These are phyloP conservation scores for Podospora pseudopauciseta DNA, from an alignment of 495 filamentous ascomycete genomes.

Conservation along the genomic window DNA sequence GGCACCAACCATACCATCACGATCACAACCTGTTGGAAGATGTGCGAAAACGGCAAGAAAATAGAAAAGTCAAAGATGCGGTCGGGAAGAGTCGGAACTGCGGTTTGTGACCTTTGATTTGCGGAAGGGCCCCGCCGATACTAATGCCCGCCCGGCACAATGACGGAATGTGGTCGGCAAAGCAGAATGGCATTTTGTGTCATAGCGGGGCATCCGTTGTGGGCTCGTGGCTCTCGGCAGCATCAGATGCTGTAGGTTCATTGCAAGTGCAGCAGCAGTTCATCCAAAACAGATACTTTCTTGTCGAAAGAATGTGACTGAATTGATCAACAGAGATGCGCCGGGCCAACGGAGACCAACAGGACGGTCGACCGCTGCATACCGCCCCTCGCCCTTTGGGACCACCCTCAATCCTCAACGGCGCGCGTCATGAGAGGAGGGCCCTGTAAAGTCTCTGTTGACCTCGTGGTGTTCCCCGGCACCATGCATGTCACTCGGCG, in stretches of 20 bases:
- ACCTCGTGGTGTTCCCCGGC: slow-evolving; percentile 6
- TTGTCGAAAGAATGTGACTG: not conserved
- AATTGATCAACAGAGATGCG: not conserved
- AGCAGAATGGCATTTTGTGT: slow-evolving; percentile 15
- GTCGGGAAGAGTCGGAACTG: slow-evolving; percentile 31
- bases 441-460: slow-evolving; percentile 7
- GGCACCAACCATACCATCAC: too few species aligned
- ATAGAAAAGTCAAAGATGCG: slow-evolving; percentile 1
- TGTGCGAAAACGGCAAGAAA: not conserved
- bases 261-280: not conserved
- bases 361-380: not conserved
- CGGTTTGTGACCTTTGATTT: slow-evolving; percentile 11
- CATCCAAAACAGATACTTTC: not conserved
- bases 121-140: not conserved
- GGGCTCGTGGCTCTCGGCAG: not conserved
- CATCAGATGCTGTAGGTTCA: not conserved
- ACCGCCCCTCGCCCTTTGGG: not conserved
- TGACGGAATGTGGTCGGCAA: slow-evolving; percentile 30
- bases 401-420: not conserved
- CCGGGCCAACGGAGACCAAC: not conserved
- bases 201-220: slow-evolving; percentile 2
- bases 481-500: slow-evolving; percentile 19
- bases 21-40: not conserved
- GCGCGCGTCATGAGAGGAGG: not conserved
- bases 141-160: slow-evolving; percentile 13